Evolutionary conservation across 2,329 filamentous ascomycete species (phyloP).

Genomic region (Aspergillus terreus): DNA sequence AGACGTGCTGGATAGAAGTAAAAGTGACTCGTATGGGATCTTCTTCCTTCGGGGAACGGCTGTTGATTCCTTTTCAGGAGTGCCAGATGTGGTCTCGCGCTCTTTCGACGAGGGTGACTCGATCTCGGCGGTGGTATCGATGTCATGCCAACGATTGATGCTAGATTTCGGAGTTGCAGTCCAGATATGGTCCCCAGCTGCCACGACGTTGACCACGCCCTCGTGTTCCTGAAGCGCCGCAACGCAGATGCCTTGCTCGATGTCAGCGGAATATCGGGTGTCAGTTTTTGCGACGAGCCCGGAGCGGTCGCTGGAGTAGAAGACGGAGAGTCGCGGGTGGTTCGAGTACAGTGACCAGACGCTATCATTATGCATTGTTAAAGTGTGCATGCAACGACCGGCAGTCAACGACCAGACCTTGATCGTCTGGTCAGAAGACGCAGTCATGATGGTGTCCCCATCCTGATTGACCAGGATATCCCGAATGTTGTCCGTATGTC

Average conservation of each 20-base stretch:
- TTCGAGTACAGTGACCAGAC: conserved; percentile 95
- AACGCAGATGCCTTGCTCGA: conserved; percentile 85
- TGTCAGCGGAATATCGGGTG: conserved; percentile 67
- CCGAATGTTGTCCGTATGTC: conserved; percentile 91
- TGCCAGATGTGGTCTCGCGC: conserved; percentile 49
- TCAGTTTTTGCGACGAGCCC: conserved; percentile 97
- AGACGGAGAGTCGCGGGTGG: conserved; percentile 77
- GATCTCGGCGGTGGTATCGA: conserved; percentile 72
- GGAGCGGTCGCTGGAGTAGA: conserved; percentile 91
- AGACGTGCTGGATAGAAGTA: conserved; percentile 81
- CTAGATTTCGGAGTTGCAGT: conserved; percentile 86
- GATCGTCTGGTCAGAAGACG: conserved; percentile 92
- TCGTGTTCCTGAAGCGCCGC: conserved; percentile 92
- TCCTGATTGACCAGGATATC: conserved; percentile 85
- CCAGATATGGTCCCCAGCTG: conserved; percentile 76
- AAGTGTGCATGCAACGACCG: conserved; percentile 92
- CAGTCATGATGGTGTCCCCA: conserved; percentile 88
- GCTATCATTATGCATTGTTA: conserved; percentile 98
- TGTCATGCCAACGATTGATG: conserved; percentile 85
- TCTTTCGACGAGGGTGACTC: conserved; percentile 42
- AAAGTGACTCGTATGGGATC: conserved; percentile 72
- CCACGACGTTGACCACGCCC: conserved; percentile 56
- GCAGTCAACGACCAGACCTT: conserved; percentile 97
- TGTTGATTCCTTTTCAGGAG: conserved; percentile 12
- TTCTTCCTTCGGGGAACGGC: conserved; percentile 35